phyloP scores from a whole-genome alignment of 2,329 filamentous ascomycete species.

The Ophiostoma novo-ulmi region DNA sequence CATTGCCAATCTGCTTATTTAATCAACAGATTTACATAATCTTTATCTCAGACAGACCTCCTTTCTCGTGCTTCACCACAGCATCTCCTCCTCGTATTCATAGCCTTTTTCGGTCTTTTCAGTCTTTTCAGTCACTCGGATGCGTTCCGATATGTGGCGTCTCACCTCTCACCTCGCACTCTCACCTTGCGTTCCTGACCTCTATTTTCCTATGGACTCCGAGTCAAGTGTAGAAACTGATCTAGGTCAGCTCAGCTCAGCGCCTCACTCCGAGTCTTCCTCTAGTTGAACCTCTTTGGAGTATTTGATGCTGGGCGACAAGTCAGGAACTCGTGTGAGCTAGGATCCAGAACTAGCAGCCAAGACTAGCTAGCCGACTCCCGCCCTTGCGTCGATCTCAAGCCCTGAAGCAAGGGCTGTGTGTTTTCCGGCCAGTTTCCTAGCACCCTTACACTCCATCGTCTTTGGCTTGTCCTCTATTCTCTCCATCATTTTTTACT shows the following conservation, averaged over 20 bases:
- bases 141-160: not conserved
- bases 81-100: not conserved
- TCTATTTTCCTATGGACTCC: not conserved
- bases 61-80: not conserved
- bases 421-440: not conserved
- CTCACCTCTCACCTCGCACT: not conserved
- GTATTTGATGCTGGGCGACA: too few species aligned
- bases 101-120: not conserved
- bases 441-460: too few species aligned
- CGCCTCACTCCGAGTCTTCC: not conserved
- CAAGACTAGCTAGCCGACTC: constrained; percentile 2
- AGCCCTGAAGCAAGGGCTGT: not conserved
- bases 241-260: not conserved
- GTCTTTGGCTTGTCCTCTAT: too few species aligned
- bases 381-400: constrained; percentile 10
- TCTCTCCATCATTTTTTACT: not conserved
- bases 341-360: not conserved
- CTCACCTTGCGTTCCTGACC: not conserved
- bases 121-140: not conserved
- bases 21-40: not conserved
- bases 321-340: not conserved
- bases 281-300: not conserved
- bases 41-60: not conserved
- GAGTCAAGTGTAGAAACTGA: constrained; percentile 1
- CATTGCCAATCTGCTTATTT: not conserved